Percentiles rank a stretch among this genome's conserved stretches.
Conservation (phyloP, 2,329 filamentous ascomycete species). For the Colletotrichum sp. region DNA sequence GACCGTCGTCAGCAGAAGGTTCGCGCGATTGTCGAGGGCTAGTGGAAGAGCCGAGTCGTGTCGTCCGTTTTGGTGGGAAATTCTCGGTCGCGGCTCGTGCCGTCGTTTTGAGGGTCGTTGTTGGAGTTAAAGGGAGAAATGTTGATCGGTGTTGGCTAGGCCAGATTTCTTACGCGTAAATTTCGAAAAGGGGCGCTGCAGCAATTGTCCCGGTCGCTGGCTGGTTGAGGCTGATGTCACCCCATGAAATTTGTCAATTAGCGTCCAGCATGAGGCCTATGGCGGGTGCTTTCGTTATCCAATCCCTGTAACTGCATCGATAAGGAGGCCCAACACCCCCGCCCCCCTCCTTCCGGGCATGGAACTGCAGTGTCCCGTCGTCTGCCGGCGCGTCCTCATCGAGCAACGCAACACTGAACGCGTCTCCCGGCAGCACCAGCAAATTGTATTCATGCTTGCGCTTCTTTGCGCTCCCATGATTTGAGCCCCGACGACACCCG, state of each 20-base stretch:
- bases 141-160: neutral
- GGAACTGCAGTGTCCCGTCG: neutral
- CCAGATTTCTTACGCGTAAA: conserved; percentile 19
- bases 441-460: neutral
- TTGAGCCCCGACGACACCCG: neutral
- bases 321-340: conserved; percentile 7
- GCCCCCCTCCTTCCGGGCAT: neutral
- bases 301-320: conserved; percentile 6
- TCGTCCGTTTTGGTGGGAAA: neutral
- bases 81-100: conserved; percentile 14
- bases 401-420: neutral
- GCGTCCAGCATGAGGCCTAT: conserved; percentile 5
- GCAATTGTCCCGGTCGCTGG: conserved; percentile 6
- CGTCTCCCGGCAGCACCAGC: neutral
- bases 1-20: neutral
- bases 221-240: conserved; percentile 21
- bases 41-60: conserved; percentile 1
- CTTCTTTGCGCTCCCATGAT: neutral
- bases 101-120: conserved; percentile 2
- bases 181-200: conserved; percentile 13
- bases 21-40: conserved; percentile 2
- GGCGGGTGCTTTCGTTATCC: neutral
- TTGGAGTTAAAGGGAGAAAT: conserved; percentile 1
- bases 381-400: neutral
- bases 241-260: conserved; percentile 19